Base-by-base conservation (phyloP, 345 rosid species). In the Litchi chinensis region DNA sequence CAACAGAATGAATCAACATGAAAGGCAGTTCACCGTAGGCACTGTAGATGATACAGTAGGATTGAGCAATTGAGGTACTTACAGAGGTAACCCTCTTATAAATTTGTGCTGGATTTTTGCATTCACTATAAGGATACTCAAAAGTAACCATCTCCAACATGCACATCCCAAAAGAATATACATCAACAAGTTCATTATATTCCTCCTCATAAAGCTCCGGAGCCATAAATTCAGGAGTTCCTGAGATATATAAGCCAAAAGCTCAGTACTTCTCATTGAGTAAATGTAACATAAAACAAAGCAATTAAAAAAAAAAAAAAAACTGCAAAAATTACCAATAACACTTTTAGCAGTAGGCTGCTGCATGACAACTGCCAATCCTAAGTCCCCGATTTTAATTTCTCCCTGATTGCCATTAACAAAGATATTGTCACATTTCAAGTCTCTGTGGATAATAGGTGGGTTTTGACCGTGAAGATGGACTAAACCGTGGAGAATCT, bases 161-260 rank as follows among this genome's bases (percentile, higher is more conserved):
- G 90, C 95, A 90, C 93, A 91, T 79, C 32, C 95, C 95, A 50
- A 91, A 90, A 60, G 95, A 86, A 73, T 91, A 91, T 15, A 90
- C 78, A 74, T 91, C 93, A 3, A 89, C 89, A 16, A 91, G 95
- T 73, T 91, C 93, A 74, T 89, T 90, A 74, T 90, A 91, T 79
- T 88, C 93, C 87, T 91, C 95, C 67, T 91, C 93, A 67, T 91
- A 91, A 54, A 91, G 90, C 87, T 88, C 95, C 0, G 92, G 93
- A 62, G 93, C 93, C 95, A 91, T 91, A 77, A 90, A 91, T 76
- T 91, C 93, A 19, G 95, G 95, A 75, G 95, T 91, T 70, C 95
- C 87, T 85, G 72, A 37, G 40, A 67, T 41, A 63, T 40, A 71
- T 40, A 81, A 56, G n/a, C 60, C 16, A n/a, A 18, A 64, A 54